Evolutionary conservation across 1,139 yeast genomes (phyloP).

Genomic region (Blastobotrys illinoisensis): DNA sequence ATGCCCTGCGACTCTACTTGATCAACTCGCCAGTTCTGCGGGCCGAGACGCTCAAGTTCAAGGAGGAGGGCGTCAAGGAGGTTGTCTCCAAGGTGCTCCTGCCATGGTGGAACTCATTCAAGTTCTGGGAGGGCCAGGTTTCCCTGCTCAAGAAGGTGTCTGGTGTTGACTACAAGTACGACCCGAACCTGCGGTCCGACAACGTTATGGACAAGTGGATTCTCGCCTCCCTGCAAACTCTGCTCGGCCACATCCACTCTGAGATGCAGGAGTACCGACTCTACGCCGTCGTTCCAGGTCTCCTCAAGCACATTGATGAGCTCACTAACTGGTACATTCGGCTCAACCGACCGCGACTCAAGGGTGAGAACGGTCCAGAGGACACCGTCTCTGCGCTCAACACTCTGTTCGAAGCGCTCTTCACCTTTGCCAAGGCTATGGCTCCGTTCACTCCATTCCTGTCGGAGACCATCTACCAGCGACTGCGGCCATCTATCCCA

Average conservation of each 20-base stretch:
- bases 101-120: conserved; percentile 98
- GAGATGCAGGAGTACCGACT: conserved; percentile 89
- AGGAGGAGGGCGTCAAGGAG: conserved; percentile 98
- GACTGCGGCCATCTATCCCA: conserved; percentile 60
- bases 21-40: conserved; percentile 96
- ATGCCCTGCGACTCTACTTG: conserved; percentile 89
- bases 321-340: conserved; percentile 99
- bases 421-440: conserved; percentile 89
- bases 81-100: conserved; percentile 90
- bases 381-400: conserved; percentile 86
- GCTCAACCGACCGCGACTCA: conserved; percentile 94
- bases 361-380: conserved; percentile 82
- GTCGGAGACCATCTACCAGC: conserved; percentile 83
- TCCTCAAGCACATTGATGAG: conserved; percentile 82
- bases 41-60: conserved; percentile 93
- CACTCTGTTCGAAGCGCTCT: conserved; percentile 83
- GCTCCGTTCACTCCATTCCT: conserved; percentile 98
- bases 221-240: conserved; percentile 87
- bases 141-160: conserved; percentile 75
- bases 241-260: conserved; percentile 74
- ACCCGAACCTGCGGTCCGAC: conserved; percentile 53
- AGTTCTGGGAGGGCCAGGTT: conserved; percentile 93
- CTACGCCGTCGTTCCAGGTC: conserved; percentile 92
- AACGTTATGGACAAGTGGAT: conserved; percentile 99
- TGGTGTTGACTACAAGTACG: conserved; percentile 65